phyloP scores from a whole-genome alignment of 106 monocot genomes.

The Allium cepa region DNA sequence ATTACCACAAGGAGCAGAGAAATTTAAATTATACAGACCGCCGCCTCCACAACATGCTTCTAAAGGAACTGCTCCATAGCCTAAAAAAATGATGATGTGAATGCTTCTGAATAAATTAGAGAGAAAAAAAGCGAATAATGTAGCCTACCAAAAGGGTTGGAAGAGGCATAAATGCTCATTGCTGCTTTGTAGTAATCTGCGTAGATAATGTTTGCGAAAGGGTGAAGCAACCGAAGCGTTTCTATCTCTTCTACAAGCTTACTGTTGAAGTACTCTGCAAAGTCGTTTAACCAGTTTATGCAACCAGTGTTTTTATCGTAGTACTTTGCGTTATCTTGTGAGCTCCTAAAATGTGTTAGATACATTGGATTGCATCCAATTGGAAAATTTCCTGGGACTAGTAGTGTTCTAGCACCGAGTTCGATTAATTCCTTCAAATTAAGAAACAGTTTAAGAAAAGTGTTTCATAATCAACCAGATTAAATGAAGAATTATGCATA shows the following conservation, averaged over 20 bases:
- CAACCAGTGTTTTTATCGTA: neutral
- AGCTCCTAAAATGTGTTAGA: neutral
- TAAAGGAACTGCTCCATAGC: neutral
- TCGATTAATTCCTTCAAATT: neutral
- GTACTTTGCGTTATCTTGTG: neutral
- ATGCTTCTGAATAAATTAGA: no score
- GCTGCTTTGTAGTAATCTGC: conserved; percentile 1
- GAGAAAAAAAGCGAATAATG: no score
- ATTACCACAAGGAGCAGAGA: conserved; percentile 14
- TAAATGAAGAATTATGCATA: neutral
- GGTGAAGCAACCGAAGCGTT: neutral
- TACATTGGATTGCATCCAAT: neutral
- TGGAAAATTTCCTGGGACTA: neutral
- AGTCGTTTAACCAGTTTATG: neutral
- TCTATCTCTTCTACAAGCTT: neutral
- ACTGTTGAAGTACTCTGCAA: neutral
- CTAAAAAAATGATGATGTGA: no score
- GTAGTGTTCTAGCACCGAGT: neutral
- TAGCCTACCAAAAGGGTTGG: conserved; percentile 28
- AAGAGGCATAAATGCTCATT: conserved; percentile 20
- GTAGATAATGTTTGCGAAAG: neutral
- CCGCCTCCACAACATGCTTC: conserved; percentile 42
- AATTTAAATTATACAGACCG: conserved; percentile 42
- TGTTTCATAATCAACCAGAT: neutral
- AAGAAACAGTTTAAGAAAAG: neutral